A percentile compares a stretch with the other conserved stretches of the same genome.
Conservation (phyloP, 176 grass and related monocot species). For the Chrysopogon serrulatus region DNA sequence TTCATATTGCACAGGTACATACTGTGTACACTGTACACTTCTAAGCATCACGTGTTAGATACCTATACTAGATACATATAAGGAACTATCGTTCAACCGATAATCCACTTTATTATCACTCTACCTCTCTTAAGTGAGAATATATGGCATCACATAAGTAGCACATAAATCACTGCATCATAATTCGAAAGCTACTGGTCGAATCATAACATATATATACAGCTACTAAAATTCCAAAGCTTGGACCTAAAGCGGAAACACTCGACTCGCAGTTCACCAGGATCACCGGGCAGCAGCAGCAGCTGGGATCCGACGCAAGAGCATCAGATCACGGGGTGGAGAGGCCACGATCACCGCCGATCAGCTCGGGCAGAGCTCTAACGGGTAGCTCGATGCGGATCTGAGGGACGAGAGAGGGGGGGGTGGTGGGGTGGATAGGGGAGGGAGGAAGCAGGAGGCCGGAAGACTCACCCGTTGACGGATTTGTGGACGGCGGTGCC, state of each 20-base stretch:
- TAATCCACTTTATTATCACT: neutral
- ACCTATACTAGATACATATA: neutral
- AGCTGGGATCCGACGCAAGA: constrained; percentile 18
- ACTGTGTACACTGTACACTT: neutral
- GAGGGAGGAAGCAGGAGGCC: neutral
- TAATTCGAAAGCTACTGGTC: neutral
- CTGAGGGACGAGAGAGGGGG: neutral
- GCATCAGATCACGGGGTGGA: constrained; percentile 26
- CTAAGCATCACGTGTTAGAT: neutral
- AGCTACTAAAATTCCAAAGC: constrained; percentile 7
- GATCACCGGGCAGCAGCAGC: neutral
- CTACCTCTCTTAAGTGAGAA: neutral
- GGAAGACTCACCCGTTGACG: constrained; percentile 77
- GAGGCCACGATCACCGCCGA: constrained; percentile 2
- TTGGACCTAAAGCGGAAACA: neutral
- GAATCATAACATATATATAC: neutral
- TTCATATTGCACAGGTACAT: neutral
- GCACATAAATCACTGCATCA: neutral
- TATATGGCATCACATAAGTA: neutral
- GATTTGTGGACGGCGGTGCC: constrained; percentile 78
- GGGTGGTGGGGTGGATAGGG: too few relatives aligned
- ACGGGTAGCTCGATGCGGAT: constrained; percentile 27
- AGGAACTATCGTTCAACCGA: neutral
- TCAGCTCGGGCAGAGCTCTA: neutral
- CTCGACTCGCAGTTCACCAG: neutral